Base-by-base conservation (phyloP, 352 stramenopile species). In the Phytophthora kernoviae region DNA sequence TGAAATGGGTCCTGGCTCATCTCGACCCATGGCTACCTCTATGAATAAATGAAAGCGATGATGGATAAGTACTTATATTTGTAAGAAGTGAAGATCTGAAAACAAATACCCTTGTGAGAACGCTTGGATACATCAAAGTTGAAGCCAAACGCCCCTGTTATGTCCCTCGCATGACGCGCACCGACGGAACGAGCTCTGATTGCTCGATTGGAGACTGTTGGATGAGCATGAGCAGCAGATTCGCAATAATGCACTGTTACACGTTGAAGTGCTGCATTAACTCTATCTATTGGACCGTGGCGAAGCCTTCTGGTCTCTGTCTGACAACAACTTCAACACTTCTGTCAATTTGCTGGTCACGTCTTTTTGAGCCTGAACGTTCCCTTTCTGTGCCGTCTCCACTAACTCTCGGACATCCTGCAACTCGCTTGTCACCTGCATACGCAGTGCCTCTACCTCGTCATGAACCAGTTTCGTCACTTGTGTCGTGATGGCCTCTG, bases 391-490 rank as follows among this genome's bases (percentile, higher is more conserved):
- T 5, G 57, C 24, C 15, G 46, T 63, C 27, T 75, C 67, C n/a
- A 70, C 32, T 12, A 72, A 20, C 10, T 75, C 67, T 2, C 61
- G 60, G 3, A 72, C 57, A 14, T 71, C 67, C 43, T 75, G 67
- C 53, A 72, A 17, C 27, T 75, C 62, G 4, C 62, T 69, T 39
- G 67, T 51, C 43, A 75, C 26, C n/a, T 75, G 62, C 67, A 75
- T 67, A 5, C 62, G 67, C 44, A 75, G 30, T 4, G 57, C 48
- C 24, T 70, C 57, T 2, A 72, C 47, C 11, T 75, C 67, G 36
- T 75, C 67, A 32, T 72, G 67, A 40, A 75, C 52, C 10, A 65
- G 62, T 27, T 71, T 75, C 47, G 67, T 62, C 7, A 75, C 58
- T 44, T 75, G 50, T n/a, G 67, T 58, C 18, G 67, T 60, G 48